Evolutionary conservation across 75 land plant species (phyloP), one percentile per base, ranked within the genome.

Genomic region (Cupressus sempervirens): DNA sequence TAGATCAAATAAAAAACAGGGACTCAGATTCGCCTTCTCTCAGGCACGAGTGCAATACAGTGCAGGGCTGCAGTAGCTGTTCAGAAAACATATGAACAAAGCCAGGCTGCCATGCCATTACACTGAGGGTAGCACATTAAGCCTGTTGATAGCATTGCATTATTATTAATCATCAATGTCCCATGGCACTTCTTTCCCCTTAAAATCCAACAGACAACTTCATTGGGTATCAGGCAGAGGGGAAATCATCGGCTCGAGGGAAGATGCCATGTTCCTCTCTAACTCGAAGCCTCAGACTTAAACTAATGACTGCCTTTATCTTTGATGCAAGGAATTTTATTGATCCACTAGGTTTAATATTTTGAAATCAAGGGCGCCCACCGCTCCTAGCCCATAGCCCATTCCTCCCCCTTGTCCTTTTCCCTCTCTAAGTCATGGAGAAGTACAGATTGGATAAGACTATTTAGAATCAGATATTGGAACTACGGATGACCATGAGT

Each of bases 1-100:
- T 18, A 16, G 18, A 58, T 7, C n/a, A 5, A 23, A 6, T 20
- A 23, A 8, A 36, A 0, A 75, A 75, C 0, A 0, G 40, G 77
- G 77, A 75, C 41, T 75, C 77, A 75, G 77, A 75, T 75, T 75
- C 41, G 77, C 41, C 77, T 75, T 75, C 7, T 75, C 23, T 75
- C 77, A 75, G 77, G 36, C 23, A 75, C 3, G 7, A 12, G 77
- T 75, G 77, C 41, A 35, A 20, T 58, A 18, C 67, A 23, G 36
- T 75, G 77, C 6, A 75, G 40, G 77, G 77, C 41, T 75, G 77
- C 77, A 75, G 77, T 20, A 23, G 77, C 41, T 36, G 41, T 38
- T 75, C 4, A 75, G 41, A 75, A 8, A 32, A 34, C 5, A 13
- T 32, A 16, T 73, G 34, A 73, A 34, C 29, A 34, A 6, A 58